Evolutionary conservation across 306 rosid genomes (phyloP), one percentile per base, ranked within the genome.

Genomic region (Hippophae tibetana): DNA sequence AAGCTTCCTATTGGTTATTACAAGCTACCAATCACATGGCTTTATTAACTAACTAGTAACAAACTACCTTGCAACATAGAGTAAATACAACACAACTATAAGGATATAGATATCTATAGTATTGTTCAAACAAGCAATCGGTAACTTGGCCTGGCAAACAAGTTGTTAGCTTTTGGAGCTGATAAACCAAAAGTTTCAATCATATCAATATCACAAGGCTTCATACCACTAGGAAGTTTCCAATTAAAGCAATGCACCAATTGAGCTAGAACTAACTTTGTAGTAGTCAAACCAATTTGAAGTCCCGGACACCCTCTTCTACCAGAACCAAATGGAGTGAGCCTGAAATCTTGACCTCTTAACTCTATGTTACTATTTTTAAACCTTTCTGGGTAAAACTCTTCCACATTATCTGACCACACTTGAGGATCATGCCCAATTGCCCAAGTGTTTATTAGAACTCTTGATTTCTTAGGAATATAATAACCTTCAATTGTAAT

Each of bases 321-420:
- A 3, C 63, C 58, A 0, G 63, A 72, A 9, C 83, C 83, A 63
- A 83, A 79, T 62, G 81, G 83, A 18, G 76, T 14, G 0, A 82
- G 69, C 48, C 61, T 10, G 23, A 66, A 82, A 7, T 74, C 76
- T 9, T 47, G 25, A n/a, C 78, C 82, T 3, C 40, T 8, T 5
- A 79, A 7, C 6, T 76, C 76, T 4, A 76, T 10, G 7, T 68
- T 25, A 13, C 2, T 63, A 10, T 68, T 8, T 0, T 10, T 47
- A 14, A 82, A 76, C 47, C 84, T 79, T 13, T 79, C 78, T 0
- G 74, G 84, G 58, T 62, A 71, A 47, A 82, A 79, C 9, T 27
- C 9, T 1, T 76, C 54, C 7, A 42, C 72, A 69, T 82, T 60
- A 2, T 71, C 52, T 1, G 79, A 59, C 85, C 85, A 79, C 6